Evolutionary conservation across 257 asterid species (phyloP), one percentile per base, ranked within the genome.

Genomic region (Asclepias syriaca): DNA sequence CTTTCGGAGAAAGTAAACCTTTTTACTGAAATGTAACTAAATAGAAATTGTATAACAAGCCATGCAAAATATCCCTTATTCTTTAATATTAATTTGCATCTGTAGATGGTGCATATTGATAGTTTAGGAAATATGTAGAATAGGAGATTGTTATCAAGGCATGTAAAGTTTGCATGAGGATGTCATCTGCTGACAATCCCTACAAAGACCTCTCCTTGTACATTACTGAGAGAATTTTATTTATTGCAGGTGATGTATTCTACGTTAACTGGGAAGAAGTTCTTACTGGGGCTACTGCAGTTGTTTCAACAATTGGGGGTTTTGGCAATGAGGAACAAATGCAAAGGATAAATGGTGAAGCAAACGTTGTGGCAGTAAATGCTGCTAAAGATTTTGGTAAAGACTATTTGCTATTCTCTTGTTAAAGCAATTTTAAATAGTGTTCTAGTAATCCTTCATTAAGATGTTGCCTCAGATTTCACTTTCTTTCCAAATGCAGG

Each of bases 321-420:
- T 85, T 95, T 83, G 99, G 99, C 73, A 90, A 89, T 49, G 97
- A 95, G 72, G 98, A 92, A 69, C 96, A 92, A 75, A 95, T 95
- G 99, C 86, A 74, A 74, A 88, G 99, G 81, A 92, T 95, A 69
- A 92, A 95, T n/a, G 98, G 98, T 51, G 99, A 95, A 80, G 98
- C 99, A 51, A 95, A 95, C 82, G 79, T 92, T 34, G 95, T 88
- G 58, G 93, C 99, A 70, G 96, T 95, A 39, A 88, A 86, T 87
- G 89, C 97, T 76, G 98, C 97, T 63, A 95, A 92, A 87, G 94
- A 92, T 16, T 88, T 51, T 76, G 99, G 99, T 95, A 77, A 77
- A 90, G 37, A 53, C 27, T 50, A 10, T 16, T 50, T 27, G 9
- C 12, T 2, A 24, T 10, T 51, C 51, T 14, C 48, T 50, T 65